Base-by-base conservation (phyloP, 768 basidiomycete species). In the Leucocoprinus leucothites region DNA sequence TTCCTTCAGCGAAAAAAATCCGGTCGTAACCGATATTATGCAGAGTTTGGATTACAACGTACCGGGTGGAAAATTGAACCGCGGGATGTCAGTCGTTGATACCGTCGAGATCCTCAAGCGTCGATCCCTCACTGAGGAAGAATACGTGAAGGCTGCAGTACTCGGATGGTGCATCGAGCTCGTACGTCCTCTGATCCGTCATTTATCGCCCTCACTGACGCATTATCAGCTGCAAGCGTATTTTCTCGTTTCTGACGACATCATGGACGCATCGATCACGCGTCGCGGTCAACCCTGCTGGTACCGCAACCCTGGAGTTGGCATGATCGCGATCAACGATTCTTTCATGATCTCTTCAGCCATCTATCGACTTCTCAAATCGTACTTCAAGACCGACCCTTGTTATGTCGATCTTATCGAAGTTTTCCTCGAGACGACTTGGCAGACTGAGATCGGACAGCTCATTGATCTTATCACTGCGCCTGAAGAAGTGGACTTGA, bases 151-250 rank as follows among this genome's bases (percentile, higher is more conserved):
- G 61, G 82, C 92, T 6, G 95, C 92, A 3, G 72, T 96, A 26
- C 78, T 98, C 25, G 96, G 95, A 3, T 98, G 96, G 96, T 87
- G 90, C 69, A 85, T 99, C 62, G 96, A 98, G 72, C 78, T 98
- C 58, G 95, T 95, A 59, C 61, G 91, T 80, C 6, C 14, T 31
- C 25, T 36, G 9, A 21, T 16, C 19, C 16, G 26, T 8, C 31
- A 19, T 16, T 19, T 18, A 38, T 31, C 28, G 44, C 26, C 22
- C 28, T 16, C 40, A n/a, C 28, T 51, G 44, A 42, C 24, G 13
- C 34, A 51, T 14, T 21, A 28, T 6, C 64, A 96, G 93, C 82
- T 99, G 7, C 96, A 98, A 86, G 94, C 94, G 0, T 97, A 88
- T 73, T 98, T 98, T 86, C 84, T 98, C 53, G 93, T 97, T 53